phyloP scores from a whole-genome alignment of 805 yeast species.

The Lachancea sp. region DNA sequence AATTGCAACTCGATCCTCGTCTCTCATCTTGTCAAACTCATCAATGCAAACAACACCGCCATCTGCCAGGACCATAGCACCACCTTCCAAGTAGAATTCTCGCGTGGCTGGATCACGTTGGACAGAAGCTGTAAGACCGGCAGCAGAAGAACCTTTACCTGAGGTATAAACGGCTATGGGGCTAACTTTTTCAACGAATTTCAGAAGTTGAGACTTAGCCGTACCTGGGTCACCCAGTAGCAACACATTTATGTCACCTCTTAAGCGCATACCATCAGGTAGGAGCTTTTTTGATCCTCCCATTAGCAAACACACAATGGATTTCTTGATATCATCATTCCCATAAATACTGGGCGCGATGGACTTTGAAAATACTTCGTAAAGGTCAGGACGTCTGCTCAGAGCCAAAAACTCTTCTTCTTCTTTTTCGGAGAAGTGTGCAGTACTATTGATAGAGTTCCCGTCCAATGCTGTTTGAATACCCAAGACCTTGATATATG shows the following conservation, averaged over 20 bases:
- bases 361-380: constrained; percentile 76
- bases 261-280: constrained; percentile 92
- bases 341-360: constrained; percentile 98
- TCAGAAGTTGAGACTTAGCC: constrained; percentile 87
- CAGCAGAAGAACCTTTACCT: constrained; percentile 98
- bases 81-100: constrained; percentile 95
- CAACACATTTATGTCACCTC: constrained; percentile 91
- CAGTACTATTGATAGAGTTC: constrained; percentile 45
- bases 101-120: constrained; percentile 84
- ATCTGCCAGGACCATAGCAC: constrained; percentile 99
- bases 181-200: constrained; percentile 94
- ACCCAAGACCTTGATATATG: constrained; percentile 83
- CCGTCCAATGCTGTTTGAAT: constrained; percentile 77
- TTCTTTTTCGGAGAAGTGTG: constrained; percentile 81
- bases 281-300: constrained; percentile 90
- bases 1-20: constrained; percentile 96
- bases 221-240: constrained; percentile 99
- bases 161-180: constrained; percentile 98
- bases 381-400: constrained; percentile 77
- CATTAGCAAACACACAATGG: constrained; percentile 84
- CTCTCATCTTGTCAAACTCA: constrained; percentile 99
- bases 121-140: constrained; percentile 96
- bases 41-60: constrained; percentile 99
- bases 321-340: constrained; percentile 83
- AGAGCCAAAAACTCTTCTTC: constrained; percentile 83